A percentile compares a stretch with the other conserved stretches of the same genome.
These are phyloP conservation scores for Kalaharituber pfeilii DNA, from an alignment of 2,329 filamentous ascomycete genomes.

Conservation along the genomic window DNA sequence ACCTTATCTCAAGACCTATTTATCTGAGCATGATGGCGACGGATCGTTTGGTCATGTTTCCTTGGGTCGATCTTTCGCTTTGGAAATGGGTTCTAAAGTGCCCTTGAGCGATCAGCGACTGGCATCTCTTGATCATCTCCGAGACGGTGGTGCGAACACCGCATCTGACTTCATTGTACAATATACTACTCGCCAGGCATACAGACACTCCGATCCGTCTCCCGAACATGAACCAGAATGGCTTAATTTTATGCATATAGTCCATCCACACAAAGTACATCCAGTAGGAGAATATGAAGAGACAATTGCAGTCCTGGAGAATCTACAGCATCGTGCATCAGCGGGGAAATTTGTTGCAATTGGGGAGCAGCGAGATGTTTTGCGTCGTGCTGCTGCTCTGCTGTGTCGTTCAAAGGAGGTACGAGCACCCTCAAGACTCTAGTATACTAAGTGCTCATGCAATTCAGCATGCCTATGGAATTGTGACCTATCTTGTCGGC, in stretches of 20 bases:
- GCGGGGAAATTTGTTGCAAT: slow-evolving; percentile 53
- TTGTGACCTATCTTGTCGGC: slow-evolving; percentile 72
- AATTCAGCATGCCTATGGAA: slow-evolving; percentile 29
- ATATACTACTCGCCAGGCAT: slow-evolving; percentile 92
- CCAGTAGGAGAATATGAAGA: slow-evolving; percentile 25
- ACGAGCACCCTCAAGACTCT: slow-evolving; percentile 36
- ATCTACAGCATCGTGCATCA: slow-evolving; percentile 54
- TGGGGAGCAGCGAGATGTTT: slow-evolving; percentile 58
- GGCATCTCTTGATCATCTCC: slow-evolving; percentile 56
- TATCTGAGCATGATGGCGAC: slow-evolving; percentile 88
- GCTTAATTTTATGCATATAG: slow-evolving; percentile 40
- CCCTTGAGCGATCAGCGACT: slow-evolving; percentile 74
- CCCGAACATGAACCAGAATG: slow-evolving; percentile 51
- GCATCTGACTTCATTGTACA: slow-evolving; percentile 93
- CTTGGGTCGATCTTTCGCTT: slow-evolving; percentile 78
- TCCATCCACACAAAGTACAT: neutral
- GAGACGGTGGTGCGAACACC: slow-evolving; percentile 64
- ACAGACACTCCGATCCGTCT: slow-evolving; percentile 65
- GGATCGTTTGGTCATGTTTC: slow-evolving; percentile 81
- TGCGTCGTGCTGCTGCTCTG: slow-evolving; percentile 69
- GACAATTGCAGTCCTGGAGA: slow-evolving; percentile 44
- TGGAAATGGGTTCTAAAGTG: slow-evolving; percentile 78
- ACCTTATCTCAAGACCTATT: slow-evolving; percentile 61
- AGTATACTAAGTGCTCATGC: neutral
- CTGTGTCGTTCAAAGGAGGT: slow-evolving; percentile 62